phyloP scores from a whole-genome alignment of 2,329 filamentous ascomycete genomes.

The Magnaporthiopsis incrustans region DNA sequence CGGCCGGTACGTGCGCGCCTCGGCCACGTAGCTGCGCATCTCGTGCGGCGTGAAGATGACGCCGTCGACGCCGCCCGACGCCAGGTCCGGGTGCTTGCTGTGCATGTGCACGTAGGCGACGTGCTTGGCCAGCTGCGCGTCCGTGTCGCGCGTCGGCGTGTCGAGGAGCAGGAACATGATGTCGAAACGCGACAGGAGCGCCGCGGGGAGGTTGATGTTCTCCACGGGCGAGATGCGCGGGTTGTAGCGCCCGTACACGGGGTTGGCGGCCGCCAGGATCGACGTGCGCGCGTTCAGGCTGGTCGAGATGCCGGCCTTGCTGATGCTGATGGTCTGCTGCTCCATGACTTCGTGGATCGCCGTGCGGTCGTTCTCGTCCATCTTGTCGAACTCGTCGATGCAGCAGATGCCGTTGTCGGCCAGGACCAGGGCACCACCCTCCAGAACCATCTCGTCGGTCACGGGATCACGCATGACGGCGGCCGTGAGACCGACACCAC shows the following conservation, averaged over 20 bases:
- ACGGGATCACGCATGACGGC: constrained; percentile 79
- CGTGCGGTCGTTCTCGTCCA: constrained; percentile 76
- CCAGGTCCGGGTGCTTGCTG: constrained; percentile 77
- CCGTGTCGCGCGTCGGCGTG: constrained; percentile 79
- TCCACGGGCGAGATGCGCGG: constrained; percentile 94
- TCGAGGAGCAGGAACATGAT: constrained; percentile 95
- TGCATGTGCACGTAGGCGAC: constrained; percentile 97
- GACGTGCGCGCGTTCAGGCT: constrained; percentile 94
- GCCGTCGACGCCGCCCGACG: constrained; percentile 28
- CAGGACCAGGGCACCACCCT: constrained; percentile 70
- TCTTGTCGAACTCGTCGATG: constrained; percentile 85
- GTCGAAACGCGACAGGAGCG: constrained; percentile 93
- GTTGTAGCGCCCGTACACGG: constrained; percentile 96
- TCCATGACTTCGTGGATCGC: constrained; percentile 87
- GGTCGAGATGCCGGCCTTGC: constrained; percentile 61
- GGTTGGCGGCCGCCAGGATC: constrained; percentile 92
- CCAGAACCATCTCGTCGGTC: constrained; percentile 77
- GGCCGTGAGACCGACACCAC: constrained; percentile 73
- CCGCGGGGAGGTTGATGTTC: constrained; percentile 98
- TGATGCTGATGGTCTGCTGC: constrained; percentile 79
- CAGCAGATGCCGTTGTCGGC: constrained; percentile 81
- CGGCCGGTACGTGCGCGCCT: constrained; percentile 82
- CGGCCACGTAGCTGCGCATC: constrained; percentile 91
- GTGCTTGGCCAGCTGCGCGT: constrained; percentile 91
- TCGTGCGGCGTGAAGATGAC: constrained; percentile 88